Base-by-base conservation (phyloP, 345 rosid genomes). In the Triadica sebifera region DNA sequence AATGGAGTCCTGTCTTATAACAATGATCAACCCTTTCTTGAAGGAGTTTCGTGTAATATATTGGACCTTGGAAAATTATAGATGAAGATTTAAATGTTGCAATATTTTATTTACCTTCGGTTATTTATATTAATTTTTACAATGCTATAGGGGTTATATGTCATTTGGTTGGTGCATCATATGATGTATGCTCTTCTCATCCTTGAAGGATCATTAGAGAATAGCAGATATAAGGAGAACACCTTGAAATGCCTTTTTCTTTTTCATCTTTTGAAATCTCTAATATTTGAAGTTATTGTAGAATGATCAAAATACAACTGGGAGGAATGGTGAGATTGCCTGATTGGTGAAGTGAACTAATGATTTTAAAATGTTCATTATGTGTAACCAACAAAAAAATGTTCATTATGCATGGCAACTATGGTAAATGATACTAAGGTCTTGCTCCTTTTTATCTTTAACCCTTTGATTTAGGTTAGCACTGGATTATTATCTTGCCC, bases 1-100 rank as follows among this genome's bases (percentile, higher is more conserved):
- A 72, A 86, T 96, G 70, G 97, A 96, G 80, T 95, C 96, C 64
- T 95, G 99, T 76, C 89, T 95, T 56, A 97, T 85, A 69, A 95
- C 99, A 9, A 95, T 95, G 96, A 77, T 95, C 71, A 86, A 93
- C 68, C 98, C 98, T 24, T 81, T 65, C 46, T 85, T 91, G 66
- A 95, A 86, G 82, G 97, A 91, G 80, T 93, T 95, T 53, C 87
- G 88, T 68, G 99, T 93, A 88, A 53, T 53, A 53, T 53, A 19
- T 53, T 19, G 22, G 22, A 53, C 57, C 22, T 53, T 53, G 34
- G 3, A 53, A 53, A 16, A 53, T 16, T 53, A 17, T 53, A 53
- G 16, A 53, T 53, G 57, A 53, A 43, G 47, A 43, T 43, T 43
- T 10, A 7, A 1, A 6, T 43, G 16, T 53, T 16, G 5, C 57